Base-by-base conservation (phyloP, 768 basidiomycete genomes). In the Tylopilus plumbeoviolaceoides region DNA sequence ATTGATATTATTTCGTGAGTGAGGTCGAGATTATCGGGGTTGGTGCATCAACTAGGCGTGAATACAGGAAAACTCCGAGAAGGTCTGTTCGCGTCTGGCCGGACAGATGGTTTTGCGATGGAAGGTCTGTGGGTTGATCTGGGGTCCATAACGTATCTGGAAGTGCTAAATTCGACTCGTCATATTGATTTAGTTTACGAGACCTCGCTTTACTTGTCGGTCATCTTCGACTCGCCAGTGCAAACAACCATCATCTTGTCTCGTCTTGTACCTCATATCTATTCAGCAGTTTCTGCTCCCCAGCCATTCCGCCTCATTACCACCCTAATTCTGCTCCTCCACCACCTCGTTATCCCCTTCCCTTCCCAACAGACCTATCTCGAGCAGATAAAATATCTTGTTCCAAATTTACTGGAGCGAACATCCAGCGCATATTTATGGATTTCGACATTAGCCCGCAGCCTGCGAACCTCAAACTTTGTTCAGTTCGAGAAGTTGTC, bases 1-100 rank as follows among this genome's bases (percentile, higher is more conserved):
- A 10, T 70, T 89, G 27, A 89, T 90, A 31, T 62, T 86, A n/a
- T 83, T 89, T 59, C 78, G 89, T 89, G 57, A 66, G 85, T 73
- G 17, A 14, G 18, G 14, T 47, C 27, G 54, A 23, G 43, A 14
- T 15, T 2, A 18, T 20, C 12, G 10, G 4, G 11, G 33, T 28
- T 6, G 17, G 36, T 48, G n/a, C 47, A 53, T 42, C 33, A 40
- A 49, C 40, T 3, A 38, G 25, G 20, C 44, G 6, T 30, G n/a
- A 11, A 39, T 50, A 2, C 51, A 91, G 89, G 88, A 40, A 91
- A 90, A 64, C 72, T 91, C 7, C 76, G 89, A 46, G 89, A 91
- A 68, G 89, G 89, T 0, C 72, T 90, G 4, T 74, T 77, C 7
- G 80, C 88, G 0, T 80, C 84, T 2, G 71, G 71, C 27, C 76